Percentiles rank a stretch among this genome's conserved stretches.
These are phyloP conservation scores for Choricystis sp. DNA, from an alignment of 139 green algal genomes.

Conservation along the genomic window DNA sequence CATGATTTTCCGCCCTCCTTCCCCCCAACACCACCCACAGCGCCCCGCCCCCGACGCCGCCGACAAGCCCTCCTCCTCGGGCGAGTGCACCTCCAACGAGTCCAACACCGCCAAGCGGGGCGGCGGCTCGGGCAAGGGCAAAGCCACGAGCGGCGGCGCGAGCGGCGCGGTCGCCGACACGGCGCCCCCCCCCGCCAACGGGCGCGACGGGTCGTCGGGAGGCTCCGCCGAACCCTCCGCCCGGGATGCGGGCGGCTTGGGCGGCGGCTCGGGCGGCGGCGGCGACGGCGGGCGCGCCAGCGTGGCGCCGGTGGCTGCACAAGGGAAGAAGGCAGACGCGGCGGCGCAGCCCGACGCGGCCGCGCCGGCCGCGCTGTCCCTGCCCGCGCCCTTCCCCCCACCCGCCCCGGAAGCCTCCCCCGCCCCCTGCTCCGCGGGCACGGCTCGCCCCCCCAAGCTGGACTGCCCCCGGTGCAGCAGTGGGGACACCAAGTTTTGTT, in stretches of 20 bases:
- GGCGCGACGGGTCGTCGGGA: neutral
- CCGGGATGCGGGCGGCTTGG: no score
- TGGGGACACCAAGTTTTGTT: conserved; percentile 88
- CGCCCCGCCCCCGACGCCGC: no score
- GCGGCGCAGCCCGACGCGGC: no score
- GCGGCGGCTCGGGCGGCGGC: no score
- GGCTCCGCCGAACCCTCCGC: neutral
- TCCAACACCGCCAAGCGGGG: neutral
- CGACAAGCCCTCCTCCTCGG: neutral
- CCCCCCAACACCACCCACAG: neutral
- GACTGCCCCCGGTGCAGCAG: conserved; percentile 65
- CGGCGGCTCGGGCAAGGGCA: neutral
- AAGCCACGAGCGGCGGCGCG: no score
- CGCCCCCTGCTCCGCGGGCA: neutral
- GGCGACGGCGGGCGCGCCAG: no score
- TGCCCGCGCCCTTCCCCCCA: neutral
- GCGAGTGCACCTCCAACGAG: neutral
- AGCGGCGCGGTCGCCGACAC: neutral
- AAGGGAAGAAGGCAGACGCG: no score
- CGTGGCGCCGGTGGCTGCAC: no score
- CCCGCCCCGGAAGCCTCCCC: no score
- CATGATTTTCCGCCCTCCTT: no score
- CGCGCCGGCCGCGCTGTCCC: neutral
- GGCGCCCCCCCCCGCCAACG: no score
- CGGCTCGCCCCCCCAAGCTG: conserved; percentile 5